Conservation (phyloP, 306 rosid species). For the Rosa chinensis region DNA sequence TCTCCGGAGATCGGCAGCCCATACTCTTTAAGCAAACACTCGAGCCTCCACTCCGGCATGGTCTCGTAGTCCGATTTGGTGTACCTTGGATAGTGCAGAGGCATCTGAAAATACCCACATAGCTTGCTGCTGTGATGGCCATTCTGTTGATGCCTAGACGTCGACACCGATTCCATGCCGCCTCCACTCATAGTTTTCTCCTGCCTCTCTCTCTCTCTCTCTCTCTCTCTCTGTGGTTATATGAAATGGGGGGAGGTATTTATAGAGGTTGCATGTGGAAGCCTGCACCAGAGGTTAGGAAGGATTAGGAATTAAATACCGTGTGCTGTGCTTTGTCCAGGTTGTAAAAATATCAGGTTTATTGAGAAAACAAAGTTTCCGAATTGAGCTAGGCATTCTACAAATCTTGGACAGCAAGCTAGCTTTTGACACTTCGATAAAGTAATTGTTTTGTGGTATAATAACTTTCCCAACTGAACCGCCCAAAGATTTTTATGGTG, state of each 20-base stretch:
- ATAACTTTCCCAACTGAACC: neutral
- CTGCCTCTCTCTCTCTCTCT: neutral
- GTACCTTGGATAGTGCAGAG: constrained; percentile 69
- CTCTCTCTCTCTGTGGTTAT: neutral
- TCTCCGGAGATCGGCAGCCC: constrained; percentile 55
- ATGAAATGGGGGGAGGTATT: neutral
- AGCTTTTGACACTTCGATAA: neutral
- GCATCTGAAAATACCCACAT: constrained; percentile 54
- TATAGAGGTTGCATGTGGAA: neutral
- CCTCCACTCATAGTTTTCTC: constrained; percentile 5
- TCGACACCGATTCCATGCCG: constrained; percentile 30
- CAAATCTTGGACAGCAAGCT: neutral
- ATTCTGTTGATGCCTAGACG: constrained; percentile 3
- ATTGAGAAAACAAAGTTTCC: constrained; percentile 22
- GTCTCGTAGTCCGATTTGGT: constrained; percentile 52
- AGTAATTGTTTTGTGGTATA: neutral
- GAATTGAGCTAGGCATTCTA: neutral
- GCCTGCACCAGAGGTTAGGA: neutral
- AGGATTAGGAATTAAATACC: neutral
- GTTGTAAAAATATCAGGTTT: neutral
- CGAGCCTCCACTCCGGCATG: constrained; percentile 74
- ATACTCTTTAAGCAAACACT: constrained; percentile 59
- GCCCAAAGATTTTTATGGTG: neutral
- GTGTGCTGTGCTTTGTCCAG: neutral
- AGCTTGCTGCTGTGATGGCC: constrained; percentile 15